A percentile compares a stretch with the other conserved stretches of the same genome.
phyloP scores from a whole-genome alignment of 2,329 filamentous ascomycete species.

The Sclerotinia subarctica region DNA sequence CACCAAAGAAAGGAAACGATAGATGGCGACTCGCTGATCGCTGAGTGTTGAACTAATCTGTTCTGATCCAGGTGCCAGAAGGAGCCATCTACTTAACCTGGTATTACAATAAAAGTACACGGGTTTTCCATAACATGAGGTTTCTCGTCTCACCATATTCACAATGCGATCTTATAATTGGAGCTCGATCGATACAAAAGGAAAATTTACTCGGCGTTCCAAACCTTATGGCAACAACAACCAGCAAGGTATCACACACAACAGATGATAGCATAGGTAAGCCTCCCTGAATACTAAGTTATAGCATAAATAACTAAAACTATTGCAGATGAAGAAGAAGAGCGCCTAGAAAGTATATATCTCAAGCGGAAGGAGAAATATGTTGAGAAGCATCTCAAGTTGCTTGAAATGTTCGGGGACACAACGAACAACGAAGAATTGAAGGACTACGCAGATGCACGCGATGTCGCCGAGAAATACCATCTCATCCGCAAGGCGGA shows the following conservation, averaged over 20 bases:
- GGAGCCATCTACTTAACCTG: constrained; percentile 27
- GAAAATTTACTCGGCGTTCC: constrained; percentile 22
- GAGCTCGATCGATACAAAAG: constrained; percentile 24
- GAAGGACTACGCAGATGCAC: not conserved
- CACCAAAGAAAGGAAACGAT: not conserved
- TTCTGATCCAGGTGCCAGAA: constrained; percentile 14
- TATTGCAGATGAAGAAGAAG: not conserved
- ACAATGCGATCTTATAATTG: constrained; percentile 26
- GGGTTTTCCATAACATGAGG: constrained; percentile 30
- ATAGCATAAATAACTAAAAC: not conserved
- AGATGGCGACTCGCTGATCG: not conserved
- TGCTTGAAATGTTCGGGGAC: not conserved
- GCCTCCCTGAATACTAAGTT: not conserved
- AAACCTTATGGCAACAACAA: constrained; percentile 20
- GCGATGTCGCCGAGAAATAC: not conserved
- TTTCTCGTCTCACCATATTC: constrained; percentile 26
- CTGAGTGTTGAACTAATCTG: not conserved
- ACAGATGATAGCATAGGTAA: fast-evolving
- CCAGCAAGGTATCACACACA: not conserved
- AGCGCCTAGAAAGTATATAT: fast-evolving
- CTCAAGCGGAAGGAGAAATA: not conserved
- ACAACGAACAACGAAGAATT: not conserved
- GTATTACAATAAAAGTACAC: constrained; percentile 25
- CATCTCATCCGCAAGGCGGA: not conserved
- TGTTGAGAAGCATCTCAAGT: not conserved